Evolutionary conservation across 2,329 filamentous ascomycete species (phyloP), one percentile per base, ranked within the genome.

Genomic region (Neofusicoccum sp.): DNA sequence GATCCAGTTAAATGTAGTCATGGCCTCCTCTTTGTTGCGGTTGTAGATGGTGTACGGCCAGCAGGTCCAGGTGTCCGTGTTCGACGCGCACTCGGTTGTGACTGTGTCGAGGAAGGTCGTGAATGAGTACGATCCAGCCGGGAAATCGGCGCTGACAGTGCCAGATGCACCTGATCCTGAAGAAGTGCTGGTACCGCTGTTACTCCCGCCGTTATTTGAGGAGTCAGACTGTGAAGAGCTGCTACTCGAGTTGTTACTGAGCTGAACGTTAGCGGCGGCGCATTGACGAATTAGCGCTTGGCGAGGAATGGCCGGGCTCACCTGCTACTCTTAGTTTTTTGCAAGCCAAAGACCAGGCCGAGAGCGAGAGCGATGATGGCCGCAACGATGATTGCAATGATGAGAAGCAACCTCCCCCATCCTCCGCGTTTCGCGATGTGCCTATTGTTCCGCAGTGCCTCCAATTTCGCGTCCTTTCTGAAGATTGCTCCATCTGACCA

Each of bases 61-160:
- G 76, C 87, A 90, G 59, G 78, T 77, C 84, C 86, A 90, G 1
- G 85, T 85, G 4, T 78, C 73, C 0, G 82, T 65, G 65, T 84
- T 81, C 12, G 82, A 79, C 0, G 85, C 86, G 72, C 88, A 90
- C 51, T 78, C 78, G 6, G 83, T 81, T 14, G 75, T 73, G 2
- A 81, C 73, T 4, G 76, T 81, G 53, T 79, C 76, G 40, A 90
- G 82, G 62, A 82, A 82, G 24, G 85, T 85, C 6, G 81, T 76
- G 65, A 90, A 78, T 38, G 82, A 78, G 71, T 85, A 89, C n/a
- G 82, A 80, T 5, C 87, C 88, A 1, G 82, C 74, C 1, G 87
- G 88, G 66, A 89, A 89, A 58, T 73, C 69, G 11, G 69, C 64
- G 16, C 70, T 68, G 3, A 64, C 59, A 24, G 68, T 64, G 3